Base-by-base conservation (phyloP, 441 rosid genomes). In the Aleurites moluccanus region DNA sequence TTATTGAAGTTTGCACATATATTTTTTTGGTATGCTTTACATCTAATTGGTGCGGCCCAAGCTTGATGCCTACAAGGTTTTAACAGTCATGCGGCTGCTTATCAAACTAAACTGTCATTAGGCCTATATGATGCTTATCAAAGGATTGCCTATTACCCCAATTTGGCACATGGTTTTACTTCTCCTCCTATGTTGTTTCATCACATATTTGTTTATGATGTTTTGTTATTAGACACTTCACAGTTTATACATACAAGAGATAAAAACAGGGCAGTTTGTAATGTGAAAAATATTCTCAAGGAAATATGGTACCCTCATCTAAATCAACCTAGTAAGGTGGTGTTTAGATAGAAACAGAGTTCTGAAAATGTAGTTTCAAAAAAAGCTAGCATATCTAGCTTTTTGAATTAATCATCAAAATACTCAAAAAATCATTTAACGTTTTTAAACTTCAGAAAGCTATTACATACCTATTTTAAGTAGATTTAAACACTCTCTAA, bases 251-350 rank as follows among this genome's bases (percentile, higher is more conserved):
- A 10, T 9, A 20, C 3, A 69, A 69, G 30, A 67, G 40, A 23
- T 52, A 35, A 10, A 28, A 8, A 20, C 9, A 35, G 28, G 23
- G 13, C 55, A 47, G 38, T 35, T 67, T 13, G 9, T 47, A 8
- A 7, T 49, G 40, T 47, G 5, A 69, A 69, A 52, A 0, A 18
- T 20, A 18, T 69, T 35, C 56, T 18, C 10, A 7, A 33, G 30
- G 14, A 49, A 20, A 27, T 28, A 35, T 30, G 59, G 21, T 49
- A 8, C 21, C 13, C 8, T 14, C 49, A 4, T 21, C 23, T 21
- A 15, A n/a, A 52, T 69, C 47, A 53, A 53, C 33, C 10, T 20
- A 35, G 73, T 35, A 68, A n/a, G n/a, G n/a, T n/a, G n/a, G n/a
- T n/a, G n/a, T n/a, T n/a, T n/a, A n/a, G n/a, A n/a, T n/a, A n/a